Evolutionary conservation across 2,329 filamentous ascomycete genomes (phyloP).

Genomic region (Orbilia oligospora): DNA sequence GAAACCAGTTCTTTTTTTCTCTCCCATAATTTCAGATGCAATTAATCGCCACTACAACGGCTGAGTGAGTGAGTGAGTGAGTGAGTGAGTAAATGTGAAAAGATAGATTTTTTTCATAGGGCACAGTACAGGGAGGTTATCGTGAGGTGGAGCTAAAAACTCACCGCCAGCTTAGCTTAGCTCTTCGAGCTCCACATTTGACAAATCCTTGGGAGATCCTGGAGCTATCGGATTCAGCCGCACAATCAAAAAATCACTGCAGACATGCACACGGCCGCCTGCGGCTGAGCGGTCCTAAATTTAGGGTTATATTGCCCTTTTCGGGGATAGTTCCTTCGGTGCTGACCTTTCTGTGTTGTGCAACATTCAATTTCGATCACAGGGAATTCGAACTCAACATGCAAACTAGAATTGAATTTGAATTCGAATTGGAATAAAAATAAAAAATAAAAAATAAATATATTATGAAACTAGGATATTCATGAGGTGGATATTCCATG

Average conservation of each 20-base stretch:
- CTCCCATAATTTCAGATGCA: slow-evolving; percentile 1
- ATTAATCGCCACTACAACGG: background rate
- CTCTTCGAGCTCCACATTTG: slow-evolving; percentile 45
- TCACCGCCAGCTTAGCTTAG: slow-evolving; percentile 18
- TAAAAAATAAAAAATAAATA: too few relatives aligned
- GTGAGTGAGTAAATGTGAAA: too few relatives aligned
- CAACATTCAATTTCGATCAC: background rate
- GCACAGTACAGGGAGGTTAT: background rate
- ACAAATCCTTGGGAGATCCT: slow-evolving; percentile 41
- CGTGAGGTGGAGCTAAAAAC: slow-evolving; percentile 5
- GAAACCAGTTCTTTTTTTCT: slow-evolving; percentile 18
- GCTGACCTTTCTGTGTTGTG: slow-evolving; percentile 40
- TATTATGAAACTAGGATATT: too few relatives aligned
- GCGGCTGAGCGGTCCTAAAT: slow-evolving; percentile 60
- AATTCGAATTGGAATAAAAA: too few relatives aligned
- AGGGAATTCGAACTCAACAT: background rate
- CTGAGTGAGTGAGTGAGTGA: too few relatives aligned
- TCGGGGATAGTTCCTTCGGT: slow-evolving; percentile 33
- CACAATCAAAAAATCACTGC: slow-evolving; percentile 35
- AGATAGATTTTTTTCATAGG: background rate
- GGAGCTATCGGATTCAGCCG: slow-evolving; percentile 47
- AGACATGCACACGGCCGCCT: slow-evolving; percentile 39
- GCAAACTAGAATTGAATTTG: too few relatives aligned
- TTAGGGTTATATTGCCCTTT: slow-evolving; percentile 47
- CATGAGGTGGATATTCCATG: too few relatives aligned